Base-by-base conservation (phyloP, 192 early-diverging fungal genomes). In the Spinellus fusiger region DNA sequence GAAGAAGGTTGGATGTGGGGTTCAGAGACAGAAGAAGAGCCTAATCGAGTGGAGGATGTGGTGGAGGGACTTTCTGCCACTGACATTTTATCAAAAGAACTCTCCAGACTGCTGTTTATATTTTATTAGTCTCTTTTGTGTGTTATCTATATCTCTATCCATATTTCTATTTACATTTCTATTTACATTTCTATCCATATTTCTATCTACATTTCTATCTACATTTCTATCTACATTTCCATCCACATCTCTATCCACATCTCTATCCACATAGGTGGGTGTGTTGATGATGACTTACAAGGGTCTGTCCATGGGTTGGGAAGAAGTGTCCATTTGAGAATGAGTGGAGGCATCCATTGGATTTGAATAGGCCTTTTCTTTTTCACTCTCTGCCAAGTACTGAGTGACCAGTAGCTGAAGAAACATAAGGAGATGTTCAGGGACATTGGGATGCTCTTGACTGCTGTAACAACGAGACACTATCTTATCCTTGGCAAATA, bases 401-500 rank as follows among this genome's bases (percentile, higher is more conserved):
- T 66, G 54, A 2, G 56, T 47, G 5, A 66, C 64, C 25, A 66
- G 28, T 5, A 58, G 38, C 22, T 53, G 46, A 12, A 66, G 47
- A 40, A 59, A 66, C 34, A 57, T 57, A 4, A 66, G 31, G 15
- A 66, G 50, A 6, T 66, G 56, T 20, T 55, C 59, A 9, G 59
- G 55, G 20, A 34, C 15, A 31, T 54, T 55, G 5, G 34, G 56
- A 38, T 44, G 9, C 23, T 9, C 6, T 18, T 57, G 48, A 10
- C 23, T 34, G 52, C 61, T 67, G 27, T 40, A 15, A 27, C 65
- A 59, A 5, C 46, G 51, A 20, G 57, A 56, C 7, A 67, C 65
- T 16, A 67, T 40, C 23, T 67, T 67, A 27, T 67, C 58, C 50
- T 58, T 47, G 26, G 58, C 25, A 59, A 65, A 65, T 33, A 59